Evolutionary conservation across 352 stramenopile genomes (phyloP).

Genomic region (Globisporangium takayamanum): DNA sequence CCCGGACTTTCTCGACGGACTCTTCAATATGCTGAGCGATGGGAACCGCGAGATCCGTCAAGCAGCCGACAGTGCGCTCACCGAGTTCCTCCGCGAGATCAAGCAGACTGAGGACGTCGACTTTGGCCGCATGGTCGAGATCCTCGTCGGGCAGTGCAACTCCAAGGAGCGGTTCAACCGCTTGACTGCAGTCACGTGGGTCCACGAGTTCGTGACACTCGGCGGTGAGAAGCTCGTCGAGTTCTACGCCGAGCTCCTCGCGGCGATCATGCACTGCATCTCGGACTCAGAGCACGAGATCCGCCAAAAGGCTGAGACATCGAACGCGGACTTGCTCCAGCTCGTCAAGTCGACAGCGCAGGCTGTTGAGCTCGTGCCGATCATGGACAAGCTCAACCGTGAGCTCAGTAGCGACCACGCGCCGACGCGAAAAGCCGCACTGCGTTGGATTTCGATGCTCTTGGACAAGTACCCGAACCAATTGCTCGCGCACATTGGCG

Average conservation of each 20-base stretch:
- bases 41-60: constrained; percentile 98
- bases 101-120: constrained; percentile 94
- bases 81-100: constrained; percentile 96
- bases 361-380: constrained; percentile 87
- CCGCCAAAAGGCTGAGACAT: constrained; percentile 92
- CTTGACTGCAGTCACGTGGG: constrained; percentile 97
- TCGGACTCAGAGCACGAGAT: constrained; percentile 96
- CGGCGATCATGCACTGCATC: constrained; percentile 97
- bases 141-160: constrained; percentile 96
- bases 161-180: constrained; percentile 96
- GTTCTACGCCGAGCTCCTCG: constrained; percentile 94
- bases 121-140: constrained; percentile 96
- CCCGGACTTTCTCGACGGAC: constrained; percentile 96
- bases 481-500: constrained; percentile 89
- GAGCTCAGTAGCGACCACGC: constrained; percentile 95
- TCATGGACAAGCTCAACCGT: constrained; percentile 93
- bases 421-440: constrained; percentile 92
- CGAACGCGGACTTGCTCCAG: constrained; percentile 94
- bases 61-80: constrained; percentile 90
- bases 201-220: constrained; percentile 97
- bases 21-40: constrained; percentile 99
- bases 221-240: constrained; percentile 92
- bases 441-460: constrained; percentile 98
- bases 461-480: constrained; percentile 95
- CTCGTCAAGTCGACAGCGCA: constrained; percentile 91